phyloP scores from a whole-genome alignment of 140 eudicot species.

The Ambrosia hybrid region DNA sequence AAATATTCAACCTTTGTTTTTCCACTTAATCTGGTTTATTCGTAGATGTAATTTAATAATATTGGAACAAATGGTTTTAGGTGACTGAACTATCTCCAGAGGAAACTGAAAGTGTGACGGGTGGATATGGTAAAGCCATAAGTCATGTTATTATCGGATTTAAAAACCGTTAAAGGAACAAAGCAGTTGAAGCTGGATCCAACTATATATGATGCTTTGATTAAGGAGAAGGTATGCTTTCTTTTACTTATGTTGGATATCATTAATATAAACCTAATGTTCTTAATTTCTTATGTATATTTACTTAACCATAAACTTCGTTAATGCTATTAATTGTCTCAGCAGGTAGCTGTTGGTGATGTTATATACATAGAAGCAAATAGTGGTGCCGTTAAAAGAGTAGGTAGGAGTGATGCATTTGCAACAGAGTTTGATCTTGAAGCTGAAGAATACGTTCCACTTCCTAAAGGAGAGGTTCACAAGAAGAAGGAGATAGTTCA shows the following conservation, averaged over 20 bases:
- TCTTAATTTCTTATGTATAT: too few species aligned
- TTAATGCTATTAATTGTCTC: not conserved
- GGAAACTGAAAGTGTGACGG: constrained; percentile 94
- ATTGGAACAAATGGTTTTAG: constrained; percentile 36
- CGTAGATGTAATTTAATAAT: not conserved
- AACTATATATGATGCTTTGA: constrained; percentile 90
- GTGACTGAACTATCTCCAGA: constrained; percentile 98
- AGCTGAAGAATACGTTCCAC: constrained; percentile 96
- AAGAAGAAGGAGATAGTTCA: constrained; percentile 98
- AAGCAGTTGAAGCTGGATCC: constrained; percentile 95
- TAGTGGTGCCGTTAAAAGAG: constrained; percentile 98
- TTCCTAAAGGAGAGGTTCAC: constrained; percentile 99
- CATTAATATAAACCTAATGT: not conserved
- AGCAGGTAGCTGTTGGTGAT: constrained; percentile 98
- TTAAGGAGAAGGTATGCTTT: constrained; percentile 74
- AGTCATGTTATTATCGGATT: constrained; percentile 95
- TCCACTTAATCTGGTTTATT: not conserved
- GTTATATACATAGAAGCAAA: constrained; percentile 93
- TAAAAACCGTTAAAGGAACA: constrained; percentile 92
- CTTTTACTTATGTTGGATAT: not conserved
- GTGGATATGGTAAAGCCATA: constrained; percentile 96
- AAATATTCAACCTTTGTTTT: not conserved
- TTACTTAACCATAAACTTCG: too few species aligned
- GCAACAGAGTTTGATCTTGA: constrained; percentile 99
- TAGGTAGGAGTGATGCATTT: constrained; percentile 98